Conservation (phyloP, 805 yeast species). For the Myxozyma vanderwaltii region DNA sequence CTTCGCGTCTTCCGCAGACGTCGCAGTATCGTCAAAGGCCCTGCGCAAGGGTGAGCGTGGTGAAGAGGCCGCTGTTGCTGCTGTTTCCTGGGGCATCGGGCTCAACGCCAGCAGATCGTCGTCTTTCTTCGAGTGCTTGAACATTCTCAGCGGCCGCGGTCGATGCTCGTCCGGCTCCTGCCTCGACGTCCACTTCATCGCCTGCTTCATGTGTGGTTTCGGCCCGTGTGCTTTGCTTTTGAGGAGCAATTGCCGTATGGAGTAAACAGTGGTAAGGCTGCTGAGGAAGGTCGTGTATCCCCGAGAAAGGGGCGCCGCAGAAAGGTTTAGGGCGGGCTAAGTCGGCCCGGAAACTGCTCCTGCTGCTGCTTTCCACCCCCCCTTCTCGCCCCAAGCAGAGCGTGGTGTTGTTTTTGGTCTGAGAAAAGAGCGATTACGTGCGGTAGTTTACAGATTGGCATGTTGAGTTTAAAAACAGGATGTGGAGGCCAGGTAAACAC, state of each 20-base stretch:
- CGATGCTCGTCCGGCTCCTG: slow-evolving; percentile 9
- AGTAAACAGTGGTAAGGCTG: no score
- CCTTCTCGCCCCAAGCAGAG: no score
- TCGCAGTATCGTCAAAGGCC: slow-evolving; percentile 4
- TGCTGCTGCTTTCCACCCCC: no score
- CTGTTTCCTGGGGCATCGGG: slow-evolving; percentile 18
- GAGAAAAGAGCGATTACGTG: no score
- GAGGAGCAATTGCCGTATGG: no score
- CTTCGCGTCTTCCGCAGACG: slow-evolving; percentile 39
- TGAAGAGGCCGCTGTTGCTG: neutral
- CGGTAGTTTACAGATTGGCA: no score
- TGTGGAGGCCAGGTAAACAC: no score
- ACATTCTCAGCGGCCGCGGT: slow-evolving; percentile 19
- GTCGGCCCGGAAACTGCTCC: neutral
- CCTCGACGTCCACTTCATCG: slow-evolving; percentile 23
- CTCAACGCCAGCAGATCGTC: slow-evolving; percentile 7
- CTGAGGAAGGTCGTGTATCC: no score
- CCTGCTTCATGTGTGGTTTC: neutral
- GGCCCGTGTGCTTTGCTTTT: neutral
- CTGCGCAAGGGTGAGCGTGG: slow-evolving; percentile 8
- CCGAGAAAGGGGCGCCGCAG: slow-evolving; percentile 7
- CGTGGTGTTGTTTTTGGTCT: no score
- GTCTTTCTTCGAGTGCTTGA: slow-evolving; percentile 18
- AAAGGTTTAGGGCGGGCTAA: neutral
- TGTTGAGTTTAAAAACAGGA: no score